Evolutionary conservation across 2,329 filamentous ascomycete genomes (phyloP), one percentile per base, ranked within the genome.

Genomic region (Hypocrella siamensis): DNA sequence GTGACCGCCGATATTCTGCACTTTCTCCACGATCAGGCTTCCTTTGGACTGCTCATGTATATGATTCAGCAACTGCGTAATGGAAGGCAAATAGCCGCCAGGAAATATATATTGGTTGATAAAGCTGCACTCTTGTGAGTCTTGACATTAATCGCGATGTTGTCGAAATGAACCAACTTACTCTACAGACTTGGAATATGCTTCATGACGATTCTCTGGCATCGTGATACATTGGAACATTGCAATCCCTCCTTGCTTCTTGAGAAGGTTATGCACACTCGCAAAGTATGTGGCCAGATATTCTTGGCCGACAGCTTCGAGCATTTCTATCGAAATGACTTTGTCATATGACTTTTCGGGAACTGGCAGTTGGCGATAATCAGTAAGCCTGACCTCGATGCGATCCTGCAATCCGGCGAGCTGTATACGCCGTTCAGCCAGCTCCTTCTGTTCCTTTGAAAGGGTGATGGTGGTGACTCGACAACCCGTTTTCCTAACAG

Each of bases 201-300:
- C 67, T 39, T 72, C 69, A 46, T 80, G 76, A 31, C 75, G 63
- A 25, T 64, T 58, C 45, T 83, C 75, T 0, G 77, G 77, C 67
- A 82, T 82, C 2, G 79, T 83, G 45, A 82, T 83, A 51, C 77
- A 81, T 49, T 83, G 79, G 50, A 84, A 80, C 30, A 78, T 69
- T 6, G 71, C 75, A 27, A 81, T 67, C 1, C 76, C 72, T 3
- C 71, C 73, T 12, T 76, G 62, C 30, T 61, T 63, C 51, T 83
- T 81, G 27, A 84, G 51, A 19, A 81, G 49, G 35, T 59, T 58
- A 42, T 81, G 58, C 31, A 84, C 61, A 40, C 67, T 70, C 14
- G 58, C 54, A 46, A 84, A 84, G 46, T 82, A 84, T 2, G 67
- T 75, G 15, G 63, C 59, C 19, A 84, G 51, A 41, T 70, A 82